Conservation (phyloP, 495 filamentous ascomycete species). For the Aspergillus incahuasiensis region DNA sequence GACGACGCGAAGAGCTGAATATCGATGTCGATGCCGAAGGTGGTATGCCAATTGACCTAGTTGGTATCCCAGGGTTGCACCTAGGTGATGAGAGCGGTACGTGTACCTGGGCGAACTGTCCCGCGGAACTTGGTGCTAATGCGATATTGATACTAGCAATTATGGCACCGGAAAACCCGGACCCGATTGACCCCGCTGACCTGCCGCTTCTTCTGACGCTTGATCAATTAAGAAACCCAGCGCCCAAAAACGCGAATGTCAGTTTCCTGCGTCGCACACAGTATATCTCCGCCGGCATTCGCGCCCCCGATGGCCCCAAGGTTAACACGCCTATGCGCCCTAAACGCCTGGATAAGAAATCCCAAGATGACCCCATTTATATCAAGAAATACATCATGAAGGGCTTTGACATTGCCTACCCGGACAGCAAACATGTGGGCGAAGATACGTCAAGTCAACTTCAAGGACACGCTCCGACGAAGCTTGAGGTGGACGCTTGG, state of each 20-base stretch:
- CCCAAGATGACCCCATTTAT: slow-evolving; percentile 72
- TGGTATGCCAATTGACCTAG: slow-evolving; percentile 93
- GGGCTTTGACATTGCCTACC: slow-evolving; percentile 80
- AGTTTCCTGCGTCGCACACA: slow-evolving; percentile 96
- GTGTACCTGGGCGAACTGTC: slow-evolving; percentile 27
- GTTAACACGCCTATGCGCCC: slow-evolving; percentile 34
- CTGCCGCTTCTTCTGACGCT: slow-evolving; percentile 74
- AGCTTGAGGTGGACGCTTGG: slow-evolving; percentile 63
- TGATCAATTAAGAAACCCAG: slow-evolving; percentile 75
- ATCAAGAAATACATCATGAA: slow-evolving; percentile 78
- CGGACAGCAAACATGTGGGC: slow-evolving; percentile 55
- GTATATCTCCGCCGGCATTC: slow-evolving; percentile 76
- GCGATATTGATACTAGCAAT: slow-evolving; percentile 54
- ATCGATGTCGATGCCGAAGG: slow-evolving; percentile 97
- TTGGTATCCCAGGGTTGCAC: slow-evolving; percentile 91
- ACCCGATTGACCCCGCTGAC: slow-evolving; percentile 74
- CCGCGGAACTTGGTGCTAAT: slow-evolving; percentile 4
- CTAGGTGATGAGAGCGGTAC: slow-evolving; percentile 92
- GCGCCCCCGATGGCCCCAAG: slow-evolving; percentile 34
- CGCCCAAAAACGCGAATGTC: slow-evolving; percentile 60
- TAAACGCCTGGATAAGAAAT: slow-evolving; percentile 41
- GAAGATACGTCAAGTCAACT: slow-evolving; percentile 46
- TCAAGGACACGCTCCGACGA: slow-evolving; percentile 51
- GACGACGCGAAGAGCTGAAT: slow-evolving; percentile 86
- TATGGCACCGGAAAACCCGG: slow-evolving; percentile 64